A percentile compares a stretch with the other conserved stretches of the same genome.
phyloP scores from a whole-genome alignment of 208 protist genomes.

The Kentomonas sorsogonicus region DNA sequence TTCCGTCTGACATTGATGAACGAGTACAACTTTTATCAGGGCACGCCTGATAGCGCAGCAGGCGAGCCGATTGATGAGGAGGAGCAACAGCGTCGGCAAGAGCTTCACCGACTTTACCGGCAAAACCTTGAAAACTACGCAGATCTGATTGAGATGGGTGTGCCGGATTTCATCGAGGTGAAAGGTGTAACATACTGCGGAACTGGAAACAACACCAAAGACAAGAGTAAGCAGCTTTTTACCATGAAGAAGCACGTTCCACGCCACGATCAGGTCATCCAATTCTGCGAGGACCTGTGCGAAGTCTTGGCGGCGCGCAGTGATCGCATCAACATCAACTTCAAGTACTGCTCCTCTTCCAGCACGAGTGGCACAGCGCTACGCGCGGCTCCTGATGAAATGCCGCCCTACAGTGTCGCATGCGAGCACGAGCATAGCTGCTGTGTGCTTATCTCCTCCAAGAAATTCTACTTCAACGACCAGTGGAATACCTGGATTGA shows the following conservation, averaged over 20 bases:
- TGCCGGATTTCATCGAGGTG: slow-evolving; percentile 94
- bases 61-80: no score
- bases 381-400: no score
- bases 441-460: slow-evolving; percentile 85
- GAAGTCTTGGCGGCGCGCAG: slow-evolving; percentile 34
- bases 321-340: slow-evolving; percentile 13
- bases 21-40: slow-evolving; percentile 84
- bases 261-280: slow-evolving; percentile 91
- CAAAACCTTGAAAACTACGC: slow-evolving; percentile 49
- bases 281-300: slow-evolving; percentile 76
- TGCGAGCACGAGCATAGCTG: slow-evolving; percentile 92
- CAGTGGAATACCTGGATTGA: slow-evolving; percentile 91
- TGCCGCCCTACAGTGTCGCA: slow-evolving; percentile 75
- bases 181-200: slow-evolving; percentile 95
- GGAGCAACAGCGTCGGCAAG: no score
- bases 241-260: slow-evolving; percentile 93
- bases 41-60: no score
- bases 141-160: slow-evolving; percentile 83
- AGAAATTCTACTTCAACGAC: slow-evolving; percentile 74
- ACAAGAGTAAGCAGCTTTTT: no score
- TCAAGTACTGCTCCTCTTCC: no score
- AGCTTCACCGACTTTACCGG: no score
- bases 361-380: no score
- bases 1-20: slow-evolving; percentile 96
- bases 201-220: slow-evolving; percentile 63